These are phyloP conservation scores for Rosa lucieae DNA, from an alignment of 306 rosid genomes.

Conservation along the genomic window DNA sequence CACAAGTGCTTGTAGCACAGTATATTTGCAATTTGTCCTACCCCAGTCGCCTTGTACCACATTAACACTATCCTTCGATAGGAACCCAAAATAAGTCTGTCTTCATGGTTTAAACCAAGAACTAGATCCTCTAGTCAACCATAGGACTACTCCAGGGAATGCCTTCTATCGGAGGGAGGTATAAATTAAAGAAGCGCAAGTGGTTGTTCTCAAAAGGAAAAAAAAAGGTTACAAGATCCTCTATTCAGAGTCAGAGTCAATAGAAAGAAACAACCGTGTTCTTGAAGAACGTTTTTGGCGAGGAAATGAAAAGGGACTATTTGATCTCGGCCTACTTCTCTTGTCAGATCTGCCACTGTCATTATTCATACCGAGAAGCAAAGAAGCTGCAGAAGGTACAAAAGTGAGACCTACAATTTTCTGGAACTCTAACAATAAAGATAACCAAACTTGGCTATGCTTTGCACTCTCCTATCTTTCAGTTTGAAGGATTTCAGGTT, in stretches of 20 bases:
- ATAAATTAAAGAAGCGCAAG: slow-evolving; percentile 15
- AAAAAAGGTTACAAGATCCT: slow-evolving; percentile 18
- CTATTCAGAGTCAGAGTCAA: slow-evolving; percentile 92
- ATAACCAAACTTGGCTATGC: slow-evolving; percentile 12
- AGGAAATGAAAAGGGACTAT: slow-evolving; percentile 94
- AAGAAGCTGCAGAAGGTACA: slow-evolving; percentile 68
- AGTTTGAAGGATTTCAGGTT: not conserved
- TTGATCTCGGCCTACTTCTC: slow-evolving; percentile 66
- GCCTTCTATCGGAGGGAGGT: slow-evolving; percentile 10
- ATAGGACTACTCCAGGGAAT: slow-evolving; percentile 28
- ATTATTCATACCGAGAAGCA: slow-evolving; percentile 67
- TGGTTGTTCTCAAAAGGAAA: slow-evolving; percentile 18
- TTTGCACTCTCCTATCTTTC: not conserved
- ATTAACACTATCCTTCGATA: slow-evolving; percentile 23
- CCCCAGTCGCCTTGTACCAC: slow-evolving; percentile 35
- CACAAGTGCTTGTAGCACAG: not conserved
- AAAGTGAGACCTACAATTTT: slow-evolving; percentile 34
- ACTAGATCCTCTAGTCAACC: slow-evolving; percentile 27
- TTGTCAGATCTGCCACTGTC: slow-evolving; percentile 67
- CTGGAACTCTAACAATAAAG: not conserved
- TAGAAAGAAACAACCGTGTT: slow-evolving; percentile 63
- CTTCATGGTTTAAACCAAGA: slow-evolving; percentile 32
- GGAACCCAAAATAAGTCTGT: slow-evolving; percentile 39
- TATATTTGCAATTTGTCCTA: slow-evolving; percentile 30
- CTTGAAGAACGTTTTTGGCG: slow-evolving; percentile 96